phyloP scores from a whole-genome alignment of 1,139 yeast genomes.

The Scheffersomyces titani region DNA sequence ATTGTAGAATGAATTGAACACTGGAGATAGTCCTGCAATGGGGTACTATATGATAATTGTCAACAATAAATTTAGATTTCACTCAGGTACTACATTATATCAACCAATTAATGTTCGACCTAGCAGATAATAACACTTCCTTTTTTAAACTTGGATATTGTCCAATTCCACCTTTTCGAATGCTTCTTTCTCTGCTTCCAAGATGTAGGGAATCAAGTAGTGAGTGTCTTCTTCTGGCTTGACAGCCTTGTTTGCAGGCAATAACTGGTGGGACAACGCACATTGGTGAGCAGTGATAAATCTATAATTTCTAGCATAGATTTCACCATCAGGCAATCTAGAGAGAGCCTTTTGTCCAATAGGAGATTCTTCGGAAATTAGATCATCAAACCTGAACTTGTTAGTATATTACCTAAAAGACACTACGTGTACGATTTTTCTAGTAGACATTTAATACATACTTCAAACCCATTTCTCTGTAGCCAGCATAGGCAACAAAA shows the following conservation, averaged over 20 bases:
- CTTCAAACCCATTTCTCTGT: slow-evolving; percentile 91
- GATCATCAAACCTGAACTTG: slow-evolving; percentile 66
- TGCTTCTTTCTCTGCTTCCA: slow-evolving; percentile 93
- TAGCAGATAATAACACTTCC: slow-evolving; percentile 1
- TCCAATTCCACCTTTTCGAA: slow-evolving; percentile 87
- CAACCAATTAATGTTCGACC: neutral
- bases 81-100: no score
- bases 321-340: slow-evolving; percentile 82
- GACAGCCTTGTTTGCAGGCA: slow-evolving; percentile 79
- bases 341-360: slow-evolving; percentile 81
- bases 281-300: slow-evolving; percentile 89
- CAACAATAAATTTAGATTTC: neutral
- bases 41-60: neutral
- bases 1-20: neutral
- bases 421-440: neutral
- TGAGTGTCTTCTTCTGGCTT: slow-evolving; percentile 83
- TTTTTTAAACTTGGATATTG: slow-evolving; percentile 53
- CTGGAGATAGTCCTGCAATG: neutral
- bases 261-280: slow-evolving; percentile 78
- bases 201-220: slow-evolving; percentile 82
- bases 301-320: slow-evolving; percentile 91
- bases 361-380: slow-evolving; percentile 85
- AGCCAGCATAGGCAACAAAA: slow-evolving; percentile 77
- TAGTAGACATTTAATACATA: slow-evolving; percentile 22
- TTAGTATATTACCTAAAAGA: slow-evolving; percentile 14